Evolutionary conservation across 2,329 filamentous ascomycete genomes (phyloP).

Genomic region (Diaporthe citriasiana): DNA sequence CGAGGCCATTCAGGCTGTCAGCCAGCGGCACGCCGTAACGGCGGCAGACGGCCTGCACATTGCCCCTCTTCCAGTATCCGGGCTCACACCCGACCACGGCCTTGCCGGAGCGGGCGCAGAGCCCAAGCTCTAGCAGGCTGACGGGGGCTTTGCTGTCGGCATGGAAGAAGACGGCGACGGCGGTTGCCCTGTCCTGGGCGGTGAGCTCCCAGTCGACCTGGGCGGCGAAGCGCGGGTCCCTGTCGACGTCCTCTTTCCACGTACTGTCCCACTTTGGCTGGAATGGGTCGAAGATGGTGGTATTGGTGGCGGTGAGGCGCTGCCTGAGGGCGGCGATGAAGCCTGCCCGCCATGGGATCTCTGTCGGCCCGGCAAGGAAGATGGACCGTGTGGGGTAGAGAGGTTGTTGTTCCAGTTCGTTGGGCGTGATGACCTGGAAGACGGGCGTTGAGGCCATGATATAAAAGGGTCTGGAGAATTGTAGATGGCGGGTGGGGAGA

Average conservation of each 20-base stretch:
- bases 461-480: not conserved
- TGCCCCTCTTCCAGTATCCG: conserved; percentile 70
- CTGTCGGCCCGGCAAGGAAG: conserved; percentile 73
- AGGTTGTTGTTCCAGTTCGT: conserved; percentile 27
- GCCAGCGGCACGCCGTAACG: conserved; percentile 61
- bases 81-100: conserved; percentile 67
- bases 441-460: not conserved
- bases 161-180: conserved; percentile 72
- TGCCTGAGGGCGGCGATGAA: conserved; percentile 58
- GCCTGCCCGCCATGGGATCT: conserved; percentile 63
- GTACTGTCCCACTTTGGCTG: conserved; percentile 68
- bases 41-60: conserved; percentile 70
- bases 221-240: conserved; percentile 58
- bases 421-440: conserved; percentile 40
- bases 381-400: conserved; percentile 52
- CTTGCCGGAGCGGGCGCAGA: conserved; percentile 60
- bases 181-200: conserved; percentile 64
- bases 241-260: conserved; percentile 64
- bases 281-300: conserved; percentile 71
- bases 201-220: conserved; percentile 75
- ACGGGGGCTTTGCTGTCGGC: conserved; percentile 66
- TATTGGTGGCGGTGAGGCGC: conserved; percentile 27
- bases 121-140: conserved; percentile 72
- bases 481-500: not conserved
- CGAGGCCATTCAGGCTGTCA: conserved; percentile 57